phyloP scores from a whole-genome alignment of 2,329 filamentous ascomycete species.

The Magnaporthales sp. region DNA sequence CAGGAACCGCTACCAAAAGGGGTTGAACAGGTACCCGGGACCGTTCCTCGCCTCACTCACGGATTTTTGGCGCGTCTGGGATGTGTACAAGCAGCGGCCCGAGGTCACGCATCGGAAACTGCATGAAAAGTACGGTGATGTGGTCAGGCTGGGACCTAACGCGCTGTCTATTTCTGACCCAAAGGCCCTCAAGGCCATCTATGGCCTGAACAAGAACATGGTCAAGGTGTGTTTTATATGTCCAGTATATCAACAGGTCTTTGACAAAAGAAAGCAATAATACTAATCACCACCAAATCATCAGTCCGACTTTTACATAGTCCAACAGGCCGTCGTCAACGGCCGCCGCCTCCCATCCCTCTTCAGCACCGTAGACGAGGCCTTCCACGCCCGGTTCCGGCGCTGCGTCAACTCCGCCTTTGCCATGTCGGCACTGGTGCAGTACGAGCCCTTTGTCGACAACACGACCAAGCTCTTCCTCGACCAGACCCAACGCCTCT shows the following conservation, averaged over 20 bases:
- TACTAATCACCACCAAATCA: constrained; percentile 25
- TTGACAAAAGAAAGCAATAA: not conserved
- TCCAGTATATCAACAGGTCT: too few species aligned
- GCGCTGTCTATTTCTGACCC: constrained; percentile 66
- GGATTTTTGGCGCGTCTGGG: constrained; percentile 67
- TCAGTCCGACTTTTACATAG: constrained; percentile 71
- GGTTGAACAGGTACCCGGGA: constrained; percentile 64
- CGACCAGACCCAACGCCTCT: constrained; percentile 48
- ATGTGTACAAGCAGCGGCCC: constrained; percentile 55
- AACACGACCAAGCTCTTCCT: constrained; percentile 66
- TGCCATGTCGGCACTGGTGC: constrained; percentile 66
- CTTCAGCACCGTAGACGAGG: constrained; percentile 68
- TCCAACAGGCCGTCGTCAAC: constrained; percentile 64
- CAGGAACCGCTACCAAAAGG: constrained; percentile 42
- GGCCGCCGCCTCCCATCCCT: constrained; percentile 62
- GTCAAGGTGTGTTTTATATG: constrained; percentile 48
- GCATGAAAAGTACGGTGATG: constrained; percentile 62
- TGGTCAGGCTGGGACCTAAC: constrained; percentile 70
- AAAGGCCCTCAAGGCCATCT: constrained; percentile 65
- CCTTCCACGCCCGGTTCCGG: constrained; percentile 66
- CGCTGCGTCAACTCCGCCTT: constrained; percentile 70
- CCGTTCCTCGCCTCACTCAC: constrained; percentile 59
- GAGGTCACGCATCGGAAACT: constrained; percentile 60
- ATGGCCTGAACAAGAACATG: constrained; percentile 75
- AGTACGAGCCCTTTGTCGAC: constrained; percentile 75